Base-by-base conservation (phyloP, 306 rosid species). In the Lablab purpureus region DNA sequence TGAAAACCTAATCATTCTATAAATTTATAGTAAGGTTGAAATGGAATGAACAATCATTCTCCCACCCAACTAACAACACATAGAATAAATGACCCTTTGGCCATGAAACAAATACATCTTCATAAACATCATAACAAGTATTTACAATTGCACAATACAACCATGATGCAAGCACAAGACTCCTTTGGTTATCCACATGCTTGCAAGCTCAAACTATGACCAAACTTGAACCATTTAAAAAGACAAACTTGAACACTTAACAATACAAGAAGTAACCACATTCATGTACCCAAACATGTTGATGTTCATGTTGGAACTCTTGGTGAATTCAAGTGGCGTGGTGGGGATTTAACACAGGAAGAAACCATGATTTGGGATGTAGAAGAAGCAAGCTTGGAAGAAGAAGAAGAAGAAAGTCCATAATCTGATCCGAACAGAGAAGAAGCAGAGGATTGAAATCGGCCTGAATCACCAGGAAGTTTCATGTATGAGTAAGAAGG, bases 401-500 rank as follows among this genome's bases (percentile, higher is more conserved):
- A 67, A 2, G 91, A 58, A 45, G 88, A 10, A 0, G 85, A 49
- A 40, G 80, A 64, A n/a, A 72, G 27, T 0, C 62, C 73, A 49
- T 21, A 47, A 10, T 86, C 89, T 43, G 87, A 70, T 0, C 62
- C 59, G 46, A 71, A 37, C 28, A 81, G 84, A 55, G 77, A 18
- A 60, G 76, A 52, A 55, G 80, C 82, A 8, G 93, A 60, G 32
- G 78, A 6, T 60, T 84, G 92, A 83, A 80, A 79, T 67, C 86
- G 64, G 17, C 90, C 90, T 0, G 92, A 88, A 47, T 89, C 92
- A 0, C 88, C 90, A 3, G 92, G 77, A 60, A 89, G 92, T 60
- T 75, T 83, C 78, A 78, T 75, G 77, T 89, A 89, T 11, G 90
- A 82, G 65, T 87, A 85, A 0, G 92, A 86, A 67, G 98, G 94